Evolutionary conservation across 192 early-diverging fungal species (phyloP), one percentile per base, ranked within the genome.

Genomic region (Backusella parvicylindrica): DNA sequence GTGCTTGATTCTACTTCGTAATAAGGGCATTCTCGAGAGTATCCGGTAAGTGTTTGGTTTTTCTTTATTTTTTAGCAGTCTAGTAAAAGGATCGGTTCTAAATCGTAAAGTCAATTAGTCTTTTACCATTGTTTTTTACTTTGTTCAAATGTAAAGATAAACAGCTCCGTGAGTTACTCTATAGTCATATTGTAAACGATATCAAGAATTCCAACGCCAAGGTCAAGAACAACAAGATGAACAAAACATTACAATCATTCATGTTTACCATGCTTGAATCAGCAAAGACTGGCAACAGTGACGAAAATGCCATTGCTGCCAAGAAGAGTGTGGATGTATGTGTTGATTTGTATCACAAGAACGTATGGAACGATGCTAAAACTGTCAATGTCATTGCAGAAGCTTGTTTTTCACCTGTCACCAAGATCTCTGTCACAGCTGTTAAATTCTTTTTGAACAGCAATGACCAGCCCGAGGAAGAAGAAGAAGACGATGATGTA

Each of bases 351-450:
- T 99, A 99, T 85, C 89, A 90, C 75, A 99, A 99, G 84, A 91
- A 94, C 75, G 89, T 99, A 18, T 99, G 98, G 91, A 96, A 97
- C 74, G 98, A 99, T 81, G 90, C 93, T 50, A 99, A 99, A 87
- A 99, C 98, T 21, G 96, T 98, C 74, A 99, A 99, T 83, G 95
- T 99, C 18, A 94, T 99, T 82, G 92, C 95, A 16, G 94, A 97
- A 78, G 97, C 97, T 9, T 98, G 96, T 82, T 97, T 98, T 72
- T 97, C 95, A 43, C 91, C 91, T 30, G 89, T 91, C 9, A 86
- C 94, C 81, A 99, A 99, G 81, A 88, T 99, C 37, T 91, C 93
- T 75, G 91, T 95, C 21, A 96, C 96, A 1, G 98, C 97, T 1
- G 80, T 98, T 7, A 92, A 97, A 69, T 99, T 99, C 79, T 99